A percentile compares a stretch with the other conserved stretches of the same genome.
These are phyloP conservation scores for Chrysanthemum makinoi DNA, from an alignment of 129 eudicot genomes.

Conservation along the genomic window DNA sequence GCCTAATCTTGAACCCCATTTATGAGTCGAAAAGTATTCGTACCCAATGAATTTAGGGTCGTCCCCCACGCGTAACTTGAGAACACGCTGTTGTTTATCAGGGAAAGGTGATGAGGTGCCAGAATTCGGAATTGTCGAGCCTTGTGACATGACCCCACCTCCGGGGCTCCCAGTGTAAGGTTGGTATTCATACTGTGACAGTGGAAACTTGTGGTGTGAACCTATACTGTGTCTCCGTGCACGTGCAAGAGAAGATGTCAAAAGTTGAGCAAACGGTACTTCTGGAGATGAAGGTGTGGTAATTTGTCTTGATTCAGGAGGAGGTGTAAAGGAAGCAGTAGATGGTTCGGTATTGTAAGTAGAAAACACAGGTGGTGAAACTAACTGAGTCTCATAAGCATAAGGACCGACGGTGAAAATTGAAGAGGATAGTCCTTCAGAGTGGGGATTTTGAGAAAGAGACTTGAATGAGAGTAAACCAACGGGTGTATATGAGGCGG, in stretches of 20 bases:
- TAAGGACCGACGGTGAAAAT: constrained; percentile 87
- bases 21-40: constrained; percentile 54
- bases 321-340: constrained; percentile 92
- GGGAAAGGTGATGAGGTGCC: constrained; percentile 90
- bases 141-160: constrained; percentile 24
- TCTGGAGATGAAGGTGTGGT: constrained; percentile 99
- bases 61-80: constrained; percentile 59
- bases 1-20: constrained; percentile 80
- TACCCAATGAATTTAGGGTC: constrained; percentile 47
- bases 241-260: constrained; percentile 68
- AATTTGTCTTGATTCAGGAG: constrained; percentile 82
- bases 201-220: constrained; percentile 45
- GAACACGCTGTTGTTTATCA: constrained; percentile 46
- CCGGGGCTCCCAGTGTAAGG: constrained; percentile 52
- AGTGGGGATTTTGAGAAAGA: constrained; percentile 53
- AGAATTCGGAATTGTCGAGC: constrained; percentile 76
- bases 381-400: constrained; percentile 93
- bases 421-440: constrained; percentile 53
- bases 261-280: constrained; percentile 93
- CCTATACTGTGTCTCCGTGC: constrained; percentile 57
- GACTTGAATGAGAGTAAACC: constrained; percentile 59
- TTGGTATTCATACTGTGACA: constrained; percentile 67
- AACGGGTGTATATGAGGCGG: constrained; percentile 71
- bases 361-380: constrained; percentile 94
- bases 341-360: constrained; percentile 94